Evolutionary conservation across 2,329 filamentous ascomycete species (phyloP).

Genomic region (Dactylellina parvicollis): DNA sequence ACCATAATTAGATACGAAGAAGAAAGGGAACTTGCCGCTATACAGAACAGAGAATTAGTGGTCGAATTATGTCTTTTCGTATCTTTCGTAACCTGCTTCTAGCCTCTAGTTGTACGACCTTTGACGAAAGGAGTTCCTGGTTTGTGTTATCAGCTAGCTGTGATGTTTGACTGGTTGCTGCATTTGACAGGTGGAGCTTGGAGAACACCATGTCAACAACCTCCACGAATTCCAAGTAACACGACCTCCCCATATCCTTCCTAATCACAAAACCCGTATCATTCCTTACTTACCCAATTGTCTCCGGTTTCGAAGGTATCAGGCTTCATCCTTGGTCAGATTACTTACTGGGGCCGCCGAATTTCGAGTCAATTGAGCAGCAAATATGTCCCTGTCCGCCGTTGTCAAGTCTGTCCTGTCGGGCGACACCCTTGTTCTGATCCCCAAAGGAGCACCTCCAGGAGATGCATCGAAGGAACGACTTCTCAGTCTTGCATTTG

Average conservation of each 20-base stretch:
- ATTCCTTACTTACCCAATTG: conserved; percentile 17
- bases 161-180: conserved; percentile 39
- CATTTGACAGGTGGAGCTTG: conserved; percentile 48
- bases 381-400: conserved; percentile 34
- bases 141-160: conserved; percentile 1
- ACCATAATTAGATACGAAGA: no score
- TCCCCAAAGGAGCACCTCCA: conserved; percentile 29
- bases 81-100: no score
- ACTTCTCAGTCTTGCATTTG: conserved; percentile 83
- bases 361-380: conserved; percentile 23
- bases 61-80: no score
- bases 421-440: conserved; percentile 52
- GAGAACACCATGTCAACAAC: conserved; percentile 54
- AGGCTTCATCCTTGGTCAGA: conserved; percentile 6
- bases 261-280: conserved; percentile 25
- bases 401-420: conserved; percentile 52
- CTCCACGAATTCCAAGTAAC: conserved; percentile 7
- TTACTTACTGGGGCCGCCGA: conserved; percentile 4
- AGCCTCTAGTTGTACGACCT: no score
- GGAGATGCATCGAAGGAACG: conserved; percentile 42
- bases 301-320: not conserved
- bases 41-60: no score
- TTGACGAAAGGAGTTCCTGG: no score
- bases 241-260: conserved; percentile 22
- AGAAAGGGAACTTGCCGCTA: no score